Conservation (phyloP, 441 rosid genomes). For the Croton laevigatus region DNA sequence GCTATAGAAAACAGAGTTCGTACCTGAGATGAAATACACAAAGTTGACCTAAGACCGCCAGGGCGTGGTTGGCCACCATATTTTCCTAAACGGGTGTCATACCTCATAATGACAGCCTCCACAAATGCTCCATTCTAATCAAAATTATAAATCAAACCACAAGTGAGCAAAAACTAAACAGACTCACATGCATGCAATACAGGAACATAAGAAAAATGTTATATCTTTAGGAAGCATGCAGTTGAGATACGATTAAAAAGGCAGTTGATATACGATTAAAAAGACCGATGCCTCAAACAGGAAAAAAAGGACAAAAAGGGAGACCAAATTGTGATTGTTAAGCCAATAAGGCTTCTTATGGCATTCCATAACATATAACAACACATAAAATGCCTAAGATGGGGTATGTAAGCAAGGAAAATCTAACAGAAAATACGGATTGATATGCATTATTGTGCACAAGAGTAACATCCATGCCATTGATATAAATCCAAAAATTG, state of each 20-base stretch:
- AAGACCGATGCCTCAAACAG: neutral
- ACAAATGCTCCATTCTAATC: conserved; percentile 70
- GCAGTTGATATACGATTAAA: neutral
- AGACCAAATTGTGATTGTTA: neutral
- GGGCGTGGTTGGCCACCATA: conserved; percentile 83
- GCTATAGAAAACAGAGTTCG: neutral
- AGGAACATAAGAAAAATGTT: neutral
- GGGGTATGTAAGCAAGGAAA: neutral
- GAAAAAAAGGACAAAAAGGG: neutral
- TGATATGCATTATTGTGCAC: neutral
- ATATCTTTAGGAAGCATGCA: neutral
- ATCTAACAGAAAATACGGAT: neutral
- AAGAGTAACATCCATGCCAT: neutral
- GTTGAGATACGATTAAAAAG: neutral
- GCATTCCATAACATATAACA: neutral
- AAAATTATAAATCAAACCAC: conserved; percentile 14
- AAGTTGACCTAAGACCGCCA: conserved; percentile 80
- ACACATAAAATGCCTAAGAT: neutral
- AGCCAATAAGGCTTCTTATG: neutral
- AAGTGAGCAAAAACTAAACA: conserved; percentile 14
- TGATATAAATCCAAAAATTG: neutral
- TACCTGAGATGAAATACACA: conserved; percentile 96
- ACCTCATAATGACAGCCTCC: conserved; percentile 95
- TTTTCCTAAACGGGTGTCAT: conserved; percentile 77
- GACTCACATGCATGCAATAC: neutral